phyloP scores from a whole-genome alignment of 2,329 filamentous ascomycete species.

The Colletotrichum gigasporum region DNA sequence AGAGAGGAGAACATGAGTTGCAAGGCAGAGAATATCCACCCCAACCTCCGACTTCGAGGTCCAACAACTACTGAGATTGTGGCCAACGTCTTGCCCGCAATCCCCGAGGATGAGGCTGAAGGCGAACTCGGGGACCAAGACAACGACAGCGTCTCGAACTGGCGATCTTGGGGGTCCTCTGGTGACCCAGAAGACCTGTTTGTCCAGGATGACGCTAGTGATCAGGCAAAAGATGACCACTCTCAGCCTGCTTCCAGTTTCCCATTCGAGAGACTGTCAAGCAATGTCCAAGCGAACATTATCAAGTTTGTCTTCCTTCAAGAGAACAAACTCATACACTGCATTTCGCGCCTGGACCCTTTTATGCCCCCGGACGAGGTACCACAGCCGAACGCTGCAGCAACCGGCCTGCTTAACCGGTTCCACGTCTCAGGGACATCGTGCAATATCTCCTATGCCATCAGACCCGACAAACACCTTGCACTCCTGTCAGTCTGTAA shows the following conservation, averaged over 20 bases:
- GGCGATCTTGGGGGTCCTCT: background rate
- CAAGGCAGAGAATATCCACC: constrained; percentile 36
- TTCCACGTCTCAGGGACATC: constrained; percentile 48
- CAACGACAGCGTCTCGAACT: too few species aligned
- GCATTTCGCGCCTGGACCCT: constrained; percentile 55
- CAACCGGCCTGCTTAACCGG: constrained; percentile 41
- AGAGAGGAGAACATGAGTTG: constrained; percentile 46
- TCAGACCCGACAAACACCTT: constrained; percentile 47
- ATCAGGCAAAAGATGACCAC: background rate
- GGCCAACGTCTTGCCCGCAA: background rate
- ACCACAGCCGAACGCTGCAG: background rate
- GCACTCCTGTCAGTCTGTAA: constrained; percentile 50
- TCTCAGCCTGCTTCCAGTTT: constrained; percentile 23
- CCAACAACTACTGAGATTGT: background rate
- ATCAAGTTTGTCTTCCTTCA: constrained; percentile 49
- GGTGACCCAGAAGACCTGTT: constrained; percentile 4
- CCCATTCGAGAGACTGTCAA: constrained; percentile 43
- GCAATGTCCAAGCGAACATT: constrained; percentile 43
- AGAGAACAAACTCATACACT: constrained; percentile 47
- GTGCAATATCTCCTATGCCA: constrained; percentile 44
- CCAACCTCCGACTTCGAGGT: constrained; percentile 37
- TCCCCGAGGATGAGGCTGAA: background rate
- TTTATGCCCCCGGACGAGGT: constrained; percentile 34
- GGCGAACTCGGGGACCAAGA: too few species aligned
- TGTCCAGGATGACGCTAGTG: background rate